phyloP scores from a whole-genome alignment of 768 basidiomycete species.

The Pulveroboletus sp. region DNA sequence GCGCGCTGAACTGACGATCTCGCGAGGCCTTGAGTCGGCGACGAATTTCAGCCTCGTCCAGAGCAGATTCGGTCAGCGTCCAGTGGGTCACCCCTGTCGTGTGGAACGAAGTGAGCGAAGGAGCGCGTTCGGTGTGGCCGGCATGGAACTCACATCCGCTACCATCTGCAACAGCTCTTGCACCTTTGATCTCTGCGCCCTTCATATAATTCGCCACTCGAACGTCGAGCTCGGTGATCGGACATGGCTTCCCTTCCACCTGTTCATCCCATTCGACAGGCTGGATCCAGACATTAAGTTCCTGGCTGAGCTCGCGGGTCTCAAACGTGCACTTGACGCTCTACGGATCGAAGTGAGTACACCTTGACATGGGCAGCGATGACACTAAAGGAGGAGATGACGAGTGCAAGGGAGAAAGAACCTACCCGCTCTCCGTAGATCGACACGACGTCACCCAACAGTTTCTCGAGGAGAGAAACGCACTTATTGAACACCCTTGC shows the following conservation, averaged over 20 bases:
- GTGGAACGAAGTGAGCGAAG: neutral
- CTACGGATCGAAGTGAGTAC: constrained; percentile 27
- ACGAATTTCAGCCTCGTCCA: constrained; percentile 35
- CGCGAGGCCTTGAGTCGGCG: constrained; percentile 31
- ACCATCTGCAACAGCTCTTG: constrained; percentile 29
- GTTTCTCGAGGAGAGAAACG: constrained; percentile 61
- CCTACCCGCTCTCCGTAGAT: constrained; percentile 67
- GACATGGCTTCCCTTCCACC: constrained; percentile 31
- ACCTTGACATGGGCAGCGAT: neutral
- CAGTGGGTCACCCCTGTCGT: constrained; percentile 60
- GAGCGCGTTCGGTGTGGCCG: no score
- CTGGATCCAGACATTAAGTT: constrained; percentile 65
- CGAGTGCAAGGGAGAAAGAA: constrained; percentile 2
- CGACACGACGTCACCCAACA: constrained; percentile 53
- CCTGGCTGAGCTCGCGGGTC: constrained; percentile 39
- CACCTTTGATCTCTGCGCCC: constrained; percentile 35
- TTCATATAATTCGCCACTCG: constrained; percentile 43
- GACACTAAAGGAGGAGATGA: neutral
- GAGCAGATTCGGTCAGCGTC: constrained; percentile 42
- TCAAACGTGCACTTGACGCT: constrained; percentile 61
- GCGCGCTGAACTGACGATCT: constrained; percentile 44
- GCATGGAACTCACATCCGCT: constrained; percentile 15
- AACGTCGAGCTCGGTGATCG: constrained; percentile 60
- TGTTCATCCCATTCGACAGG: constrained; percentile 47
- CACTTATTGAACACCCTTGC: constrained; percentile 74